phyloP scores from a whole-genome alignment of 345 rosid genomes.

The Punica granatum region DNA sequence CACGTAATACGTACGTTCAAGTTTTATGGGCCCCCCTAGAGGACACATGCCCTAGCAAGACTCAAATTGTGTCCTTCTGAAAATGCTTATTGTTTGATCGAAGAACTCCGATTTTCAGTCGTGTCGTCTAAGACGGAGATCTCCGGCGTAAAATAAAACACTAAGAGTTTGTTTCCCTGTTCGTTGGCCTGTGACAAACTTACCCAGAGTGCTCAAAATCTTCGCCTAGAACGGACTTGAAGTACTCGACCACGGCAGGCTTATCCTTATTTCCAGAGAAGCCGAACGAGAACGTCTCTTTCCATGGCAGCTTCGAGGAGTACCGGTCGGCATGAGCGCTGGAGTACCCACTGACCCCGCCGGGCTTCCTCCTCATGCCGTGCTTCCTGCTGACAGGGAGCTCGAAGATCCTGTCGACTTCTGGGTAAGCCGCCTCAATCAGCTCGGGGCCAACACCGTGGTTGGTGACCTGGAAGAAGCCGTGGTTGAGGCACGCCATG shows the following conservation, averaged over 20 bases:
- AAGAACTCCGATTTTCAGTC: too few species aligned
- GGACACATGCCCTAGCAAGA: too few species aligned
- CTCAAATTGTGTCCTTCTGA: too few species aligned
- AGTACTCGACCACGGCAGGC: conserved; percentile 27
- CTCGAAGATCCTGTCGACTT: conserved; percentile 28
- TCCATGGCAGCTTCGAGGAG: conserved; percentile 57
- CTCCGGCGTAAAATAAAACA: too few species aligned
- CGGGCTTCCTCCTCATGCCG: conserved; percentile 25
- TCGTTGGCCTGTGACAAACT: conserved; percentile 16
- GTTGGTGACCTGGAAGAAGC: conserved; percentile 50
- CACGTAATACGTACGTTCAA: too few species aligned
- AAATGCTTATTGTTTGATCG: too few species aligned
- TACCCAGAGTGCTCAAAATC: conserved; percentile 45
- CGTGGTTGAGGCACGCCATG: conserved; percentile 43
- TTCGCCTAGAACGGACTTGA: conserved; percentile 36
- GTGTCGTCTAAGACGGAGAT: too few species aligned
- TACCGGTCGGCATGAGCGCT: conserved; percentile 47
- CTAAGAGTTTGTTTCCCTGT: too few species aligned
- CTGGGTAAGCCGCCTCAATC: conserved; percentile 25
- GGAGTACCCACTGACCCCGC: conserved; percentile 32
- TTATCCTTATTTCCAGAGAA: conserved; percentile 15
- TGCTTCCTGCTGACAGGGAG: conserved; percentile 36
- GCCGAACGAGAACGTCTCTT: conserved; percentile 46
- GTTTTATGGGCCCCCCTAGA: too few species aligned
- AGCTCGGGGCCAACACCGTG: conserved; percentile 43